Evolutionary conservation across 2,329 filamentous ascomycete species (phyloP).

Genomic region (Sarocladiaceae sp.): DNA sequence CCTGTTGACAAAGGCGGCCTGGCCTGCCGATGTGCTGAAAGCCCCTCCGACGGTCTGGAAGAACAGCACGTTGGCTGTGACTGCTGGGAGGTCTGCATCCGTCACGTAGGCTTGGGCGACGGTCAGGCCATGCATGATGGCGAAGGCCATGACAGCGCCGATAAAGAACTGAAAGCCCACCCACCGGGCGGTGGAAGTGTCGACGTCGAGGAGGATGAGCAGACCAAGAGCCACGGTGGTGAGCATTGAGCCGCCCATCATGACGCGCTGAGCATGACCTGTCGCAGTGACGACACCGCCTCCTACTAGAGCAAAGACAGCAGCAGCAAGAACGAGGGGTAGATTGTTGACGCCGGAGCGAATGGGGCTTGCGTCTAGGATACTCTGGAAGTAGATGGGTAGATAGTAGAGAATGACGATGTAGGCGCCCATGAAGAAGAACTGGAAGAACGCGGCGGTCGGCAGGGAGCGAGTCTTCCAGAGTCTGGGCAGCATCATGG

Average conservation of each 20-base stretch:
- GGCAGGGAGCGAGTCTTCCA: neutral
- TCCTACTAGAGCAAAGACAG: neutral
- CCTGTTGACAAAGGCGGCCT: slow-evolving; percentile 31
- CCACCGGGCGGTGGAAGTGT: slow-evolving; percentile 26
- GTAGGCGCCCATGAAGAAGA: slow-evolving; percentile 26
- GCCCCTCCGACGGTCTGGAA: slow-evolving; percentile 37
- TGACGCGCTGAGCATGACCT: slow-evolving; percentile 25
- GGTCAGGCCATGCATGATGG: slow-evolving; percentile 29
- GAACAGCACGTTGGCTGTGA: slow-evolving; percentile 16
- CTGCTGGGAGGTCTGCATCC: slow-evolving; percentile 4
- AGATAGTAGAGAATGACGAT: slow-evolving; percentile 33
- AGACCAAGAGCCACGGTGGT: slow-evolving; percentile 27
- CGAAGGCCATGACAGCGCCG: slow-evolving; percentile 25
- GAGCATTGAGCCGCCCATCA: slow-evolving; percentile 27
- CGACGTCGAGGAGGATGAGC: slow-evolving; percentile 27
- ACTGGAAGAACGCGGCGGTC: too few relatives aligned
- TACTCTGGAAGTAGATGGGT: slow-evolving; percentile 31
- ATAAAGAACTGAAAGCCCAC: slow-evolving; percentile 32
- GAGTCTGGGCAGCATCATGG: neutral
- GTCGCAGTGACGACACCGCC: slow-evolving; percentile 11
- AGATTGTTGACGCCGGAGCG: slow-evolving; percentile 32
- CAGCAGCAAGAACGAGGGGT: slow-evolving; percentile 23
- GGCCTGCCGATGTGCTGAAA: slow-evolving; percentile 33
- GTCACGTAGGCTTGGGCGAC: slow-evolving; percentile 23
- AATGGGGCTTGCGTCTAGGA: slow-evolving; percentile 26